These are phyloP conservation scores for Chenopodium suecicum DNA, from an alignment of 148 eudicot genomes.

Conservation along the genomic window DNA sequence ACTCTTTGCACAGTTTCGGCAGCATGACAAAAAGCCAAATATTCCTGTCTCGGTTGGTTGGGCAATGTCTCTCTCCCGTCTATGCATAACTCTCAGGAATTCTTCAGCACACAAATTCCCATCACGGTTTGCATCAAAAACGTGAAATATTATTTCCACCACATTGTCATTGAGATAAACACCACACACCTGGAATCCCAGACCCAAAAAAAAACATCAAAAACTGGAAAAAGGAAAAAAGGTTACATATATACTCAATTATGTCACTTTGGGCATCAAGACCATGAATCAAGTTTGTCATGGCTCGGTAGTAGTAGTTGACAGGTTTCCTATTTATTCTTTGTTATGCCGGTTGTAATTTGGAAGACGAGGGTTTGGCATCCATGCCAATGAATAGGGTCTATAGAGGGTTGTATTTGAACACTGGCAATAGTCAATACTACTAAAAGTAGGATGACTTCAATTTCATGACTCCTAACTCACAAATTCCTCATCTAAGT, in stretches of 20 bases:
- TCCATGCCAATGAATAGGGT: background rate
- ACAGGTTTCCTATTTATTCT: background rate
- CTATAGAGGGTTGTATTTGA: background rate
- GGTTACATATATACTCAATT: background rate
- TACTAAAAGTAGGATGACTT: no score
- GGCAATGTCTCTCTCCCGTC: conserved; percentile 51
- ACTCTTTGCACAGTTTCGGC: conserved; percentile 38
- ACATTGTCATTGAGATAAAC: conserved; percentile 49
- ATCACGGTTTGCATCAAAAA: conserved; percentile 59
- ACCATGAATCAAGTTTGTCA: background rate
- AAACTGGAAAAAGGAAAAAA: background rate
- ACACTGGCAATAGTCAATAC: background rate
- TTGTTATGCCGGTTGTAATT: background rate
- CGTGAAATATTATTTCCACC: conserved; percentile 53
- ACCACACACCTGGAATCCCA: conserved; percentile 45
- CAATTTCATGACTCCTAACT: background rate
- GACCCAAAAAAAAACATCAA: background rate
- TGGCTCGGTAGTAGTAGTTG: background rate
- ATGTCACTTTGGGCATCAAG: background rate
- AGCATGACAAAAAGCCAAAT: conserved; percentile 45
- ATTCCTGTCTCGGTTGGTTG: conserved; percentile 41
- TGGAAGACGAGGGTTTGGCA: background rate
- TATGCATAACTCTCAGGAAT: conserved; percentile 51
- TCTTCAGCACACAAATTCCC: conserved; percentile 52
- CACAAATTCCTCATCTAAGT: background rate